Base-by-base conservation (phyloP, 1,139 yeast species). In the Debaryomyces robertsiae region DNA sequence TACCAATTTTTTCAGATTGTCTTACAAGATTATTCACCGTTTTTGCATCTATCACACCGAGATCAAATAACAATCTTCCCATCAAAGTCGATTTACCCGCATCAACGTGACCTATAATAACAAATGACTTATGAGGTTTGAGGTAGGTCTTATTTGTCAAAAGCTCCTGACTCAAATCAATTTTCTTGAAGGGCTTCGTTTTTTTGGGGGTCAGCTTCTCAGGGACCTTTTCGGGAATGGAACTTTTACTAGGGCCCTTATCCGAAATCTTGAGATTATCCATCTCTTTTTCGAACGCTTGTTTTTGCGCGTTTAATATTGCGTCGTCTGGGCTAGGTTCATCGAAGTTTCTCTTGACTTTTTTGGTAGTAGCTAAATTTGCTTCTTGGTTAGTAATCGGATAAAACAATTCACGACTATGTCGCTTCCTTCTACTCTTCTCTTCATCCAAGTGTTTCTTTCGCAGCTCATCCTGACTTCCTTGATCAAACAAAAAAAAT, bases 51-150 rank as follows among this genome's bases (percentile, higher is more conserved):
- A 94, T 87, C 2, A 86, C 84, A 4, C 94, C 91, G 16, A 81
- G 68, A 54, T 93, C 98, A 45, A 83, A 83, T 32, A 94, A 61
- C 32, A 94, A 63, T 43, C 98, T 72, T 6, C 99, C 99, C 80
- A 94, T 85, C 27, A 94, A 69, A 0, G 99, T 94, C 2, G 96
- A 89, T 60, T 94, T 94, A 9, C 99, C 99, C 0, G 98, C 95
- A 66, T 94, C 99, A 14, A 94, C 98, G 65, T 94, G 98, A 3
- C 99, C 98, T 46, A 87, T 81, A 3, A 89, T 94, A 22, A 89
- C 95, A 60, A 88, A 85, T 14, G 91, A 81, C 41, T 83, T 69
- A 47, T 79, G 82, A 3, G 91, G 89, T 53, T 84, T 85, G 10
- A 60, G 45, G 29, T 63, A 63, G 14, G 69, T 54, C 22, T 64